Percentiles rank a stretch among this genome's conserved stretches.
These are phyloP conservation scores for Claviceps digitariae DNA, from an alignment of 2,329 filamentous ascomycete species.

Conservation along the genomic window DNA sequence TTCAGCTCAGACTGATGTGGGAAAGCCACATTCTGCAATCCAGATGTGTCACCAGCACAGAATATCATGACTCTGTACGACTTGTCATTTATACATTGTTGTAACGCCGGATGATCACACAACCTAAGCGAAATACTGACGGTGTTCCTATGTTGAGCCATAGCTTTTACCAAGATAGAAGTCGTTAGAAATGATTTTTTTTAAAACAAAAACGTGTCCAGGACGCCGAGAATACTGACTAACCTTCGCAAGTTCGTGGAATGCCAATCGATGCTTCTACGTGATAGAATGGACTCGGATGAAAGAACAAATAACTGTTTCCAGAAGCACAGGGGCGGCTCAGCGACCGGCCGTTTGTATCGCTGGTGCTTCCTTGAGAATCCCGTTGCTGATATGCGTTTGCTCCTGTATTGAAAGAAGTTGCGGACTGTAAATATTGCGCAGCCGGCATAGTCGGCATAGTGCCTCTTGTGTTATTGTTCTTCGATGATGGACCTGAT, in stretches of 20 bases:
- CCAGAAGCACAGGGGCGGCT: slow-evolving; percentile 8
- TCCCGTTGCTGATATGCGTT: slow-evolving; percentile 7
- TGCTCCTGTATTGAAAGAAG: slow-evolving; percentile 8
- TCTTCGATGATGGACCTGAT: slow-evolving; percentile 14
- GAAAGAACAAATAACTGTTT: slow-evolving; percentile 27
- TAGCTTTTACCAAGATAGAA: slow-evolving; percentile 29
- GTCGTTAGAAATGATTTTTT: slow-evolving; percentile 6
- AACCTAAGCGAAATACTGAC: slow-evolving; percentile 30
- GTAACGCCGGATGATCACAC: slow-evolving; percentile 37
- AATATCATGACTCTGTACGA: slow-evolving; percentile 67
- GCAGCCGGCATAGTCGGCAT: neutral
- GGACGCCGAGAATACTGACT: slow-evolving; percentile 29
- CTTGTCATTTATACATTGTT: slow-evolving; percentile 45
- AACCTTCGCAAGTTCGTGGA: slow-evolving; percentile 60
- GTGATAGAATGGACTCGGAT: slow-evolving; percentile 75
- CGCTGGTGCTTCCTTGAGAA: slow-evolving; percentile 5
- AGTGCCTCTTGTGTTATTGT: slow-evolving; percentile 4
- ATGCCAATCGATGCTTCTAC: slow-evolving; percentile 51
- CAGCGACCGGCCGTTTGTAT: slow-evolving; percentile 11
- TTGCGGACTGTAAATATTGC: slow-evolving; percentile 10
- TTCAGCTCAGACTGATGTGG: slow-evolving; percentile 88
- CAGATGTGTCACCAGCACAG: slow-evolving; percentile 53
- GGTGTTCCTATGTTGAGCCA: slow-evolving; percentile 40
- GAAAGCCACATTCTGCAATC: slow-evolving; percentile 68
- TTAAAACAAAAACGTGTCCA: slow-evolving; percentile 18